Evolutionary conservation across 164 flowering plant species (phyloP).

Genomic region (Aristolochia californica): DNA sequence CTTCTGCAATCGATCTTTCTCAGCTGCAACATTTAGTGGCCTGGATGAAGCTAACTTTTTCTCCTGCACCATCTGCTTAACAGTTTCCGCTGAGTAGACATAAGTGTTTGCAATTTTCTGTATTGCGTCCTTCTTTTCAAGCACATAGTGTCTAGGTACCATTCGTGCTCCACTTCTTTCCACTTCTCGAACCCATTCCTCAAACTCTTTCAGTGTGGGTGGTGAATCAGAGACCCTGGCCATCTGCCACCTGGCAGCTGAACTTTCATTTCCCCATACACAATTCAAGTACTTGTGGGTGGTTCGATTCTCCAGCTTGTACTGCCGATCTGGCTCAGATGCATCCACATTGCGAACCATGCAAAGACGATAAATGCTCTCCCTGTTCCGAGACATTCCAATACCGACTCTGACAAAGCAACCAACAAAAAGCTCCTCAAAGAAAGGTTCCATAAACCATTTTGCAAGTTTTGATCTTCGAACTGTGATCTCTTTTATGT

Average conservation of each 20-base stretch:
- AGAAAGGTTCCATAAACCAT: conserved; percentile 96
- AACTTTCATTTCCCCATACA: conserved; percentile 70
- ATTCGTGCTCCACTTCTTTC: conserved; percentile 63
- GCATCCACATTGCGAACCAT: conserved; percentile 84
- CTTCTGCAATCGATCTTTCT: conserved; percentile 71
- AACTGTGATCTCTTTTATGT: conserved; percentile 72
- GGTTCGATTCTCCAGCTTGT: conserved; percentile 73
- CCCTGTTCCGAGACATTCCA: conserved; percentile 60
- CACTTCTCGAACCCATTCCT: conserved; percentile 75
- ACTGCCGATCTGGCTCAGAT: conserved; percentile 58
- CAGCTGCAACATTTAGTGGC: conserved; percentile 79
- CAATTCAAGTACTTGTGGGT: conserved; percentile 82
- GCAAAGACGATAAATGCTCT: conserved; percentile 68
- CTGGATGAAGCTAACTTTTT: conserved; percentile 75
- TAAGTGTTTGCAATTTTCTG: conserved; percentile 39
- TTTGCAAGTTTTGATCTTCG: conserved; percentile 80
- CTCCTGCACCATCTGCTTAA: conserved; percentile 92
- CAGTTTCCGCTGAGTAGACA: conserved; percentile 85
- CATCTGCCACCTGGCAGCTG: conserved; percentile 99
- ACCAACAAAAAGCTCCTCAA: conserved; percentile 87
- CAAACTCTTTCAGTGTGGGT: conserved; percentile 66
- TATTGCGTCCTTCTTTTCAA: conserved; percentile 70
- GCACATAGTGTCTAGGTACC: conserved; percentile 59
- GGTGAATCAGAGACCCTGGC: conserved; percentile 80
- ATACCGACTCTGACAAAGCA: conserved; percentile 95